phyloP scores from a whole-genome alignment of 345 rosid species.

The Camelina sativa region DNA sequence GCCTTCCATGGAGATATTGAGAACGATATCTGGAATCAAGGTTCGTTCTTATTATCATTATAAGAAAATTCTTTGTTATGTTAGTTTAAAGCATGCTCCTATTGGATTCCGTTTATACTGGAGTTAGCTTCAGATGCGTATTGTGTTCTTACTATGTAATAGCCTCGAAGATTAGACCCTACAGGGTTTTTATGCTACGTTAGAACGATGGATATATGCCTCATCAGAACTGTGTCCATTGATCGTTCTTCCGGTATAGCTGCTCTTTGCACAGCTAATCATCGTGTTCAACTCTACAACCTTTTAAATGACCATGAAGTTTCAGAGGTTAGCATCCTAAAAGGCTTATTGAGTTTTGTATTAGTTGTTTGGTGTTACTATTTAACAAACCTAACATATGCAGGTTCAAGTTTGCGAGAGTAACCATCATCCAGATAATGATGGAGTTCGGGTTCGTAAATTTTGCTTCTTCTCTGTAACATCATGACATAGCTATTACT shows the following conservation, averaged over 20 bases:
- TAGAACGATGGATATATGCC: too few relatives aligned
- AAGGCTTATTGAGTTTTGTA: neutral
- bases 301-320: constrained; percentile 66
- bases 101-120: too few relatives aligned
- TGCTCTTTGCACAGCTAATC: constrained; percentile 67
- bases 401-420: constrained; percentile 91
- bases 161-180: too few relatives aligned
- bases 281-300: constrained; percentile 73
- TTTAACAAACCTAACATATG: constrained; percentile 2
- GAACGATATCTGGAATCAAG: too few relatives aligned
- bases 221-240: too few relatives aligned
- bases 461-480: neutral
- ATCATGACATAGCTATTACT: constrained; percentile 14
- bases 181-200: too few relatives aligned
- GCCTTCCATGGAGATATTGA: too few relatives aligned
- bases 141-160: too few relatives aligned
- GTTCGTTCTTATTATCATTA: too few relatives aligned
- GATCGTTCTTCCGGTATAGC: constrained; percentile 72
- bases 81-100: too few relatives aligned
- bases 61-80: too few relatives aligned
- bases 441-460: constrained; percentile 63
- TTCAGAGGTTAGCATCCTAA: constrained; percentile 61
- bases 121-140: too few relatives aligned
- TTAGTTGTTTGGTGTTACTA: constrained; percentile 3
- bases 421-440: constrained; percentile 75